A percentile compares a stretch with the other conserved stretches of the same genome.
Evolutionary conservation across 495 filamentous ascomycete species (phyloP).

Genomic region (Talaromyces trachyspermus): DNA sequence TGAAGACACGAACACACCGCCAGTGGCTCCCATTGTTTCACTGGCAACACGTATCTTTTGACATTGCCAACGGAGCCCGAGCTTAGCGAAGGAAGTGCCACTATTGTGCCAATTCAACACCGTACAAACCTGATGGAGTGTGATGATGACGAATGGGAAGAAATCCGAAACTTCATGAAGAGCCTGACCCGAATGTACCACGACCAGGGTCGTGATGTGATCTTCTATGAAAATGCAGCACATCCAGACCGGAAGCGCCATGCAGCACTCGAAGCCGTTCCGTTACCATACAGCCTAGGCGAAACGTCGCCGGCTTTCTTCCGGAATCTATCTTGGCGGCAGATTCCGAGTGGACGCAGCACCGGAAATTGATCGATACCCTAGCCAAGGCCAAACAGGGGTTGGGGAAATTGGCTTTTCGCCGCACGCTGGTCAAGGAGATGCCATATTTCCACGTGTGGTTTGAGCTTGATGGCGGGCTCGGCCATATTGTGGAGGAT

Average conservation of each 20-base stretch:
- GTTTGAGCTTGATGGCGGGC: constrained; percentile 86
- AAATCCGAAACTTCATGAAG: constrained; percentile 99
- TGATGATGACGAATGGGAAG: constrained; percentile 99
- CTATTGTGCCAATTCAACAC: constrained; percentile 87
- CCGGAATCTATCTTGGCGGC: constrained; percentile 83
- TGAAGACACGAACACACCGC: constrained; percentile 75
- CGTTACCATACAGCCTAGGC: constrained; percentile 78
- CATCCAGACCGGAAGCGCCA: constrained; percentile 70
- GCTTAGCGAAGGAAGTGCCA: constrained; percentile 70
- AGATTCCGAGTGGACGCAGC: constrained; percentile 92
- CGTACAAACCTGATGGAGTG: constrained; percentile 87
- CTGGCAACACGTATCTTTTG: constrained; percentile 79
- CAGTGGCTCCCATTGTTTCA: constrained; percentile 84
- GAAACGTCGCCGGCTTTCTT: constrained; percentile 93
- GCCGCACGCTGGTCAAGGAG: constrained; percentile 78
- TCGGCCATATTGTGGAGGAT: constrained; percentile 92
- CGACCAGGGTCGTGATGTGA: constrained; percentile 78
- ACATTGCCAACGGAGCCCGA: constrained; percentile 89
- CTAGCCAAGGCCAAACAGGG: constrained; percentile 60
- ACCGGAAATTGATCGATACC: constrained; percentile 90
- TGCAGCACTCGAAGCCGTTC: constrained; percentile 78
- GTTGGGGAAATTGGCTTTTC: constrained; percentile 74
- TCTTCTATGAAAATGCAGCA: constrained; percentile 97
- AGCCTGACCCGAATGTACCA: constrained; percentile 87
- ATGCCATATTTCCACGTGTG: constrained; percentile 99